Evolutionary conservation across 768 basidiomycete species (phyloP).

Genomic region (Xerocomus potaroensis): DNA sequence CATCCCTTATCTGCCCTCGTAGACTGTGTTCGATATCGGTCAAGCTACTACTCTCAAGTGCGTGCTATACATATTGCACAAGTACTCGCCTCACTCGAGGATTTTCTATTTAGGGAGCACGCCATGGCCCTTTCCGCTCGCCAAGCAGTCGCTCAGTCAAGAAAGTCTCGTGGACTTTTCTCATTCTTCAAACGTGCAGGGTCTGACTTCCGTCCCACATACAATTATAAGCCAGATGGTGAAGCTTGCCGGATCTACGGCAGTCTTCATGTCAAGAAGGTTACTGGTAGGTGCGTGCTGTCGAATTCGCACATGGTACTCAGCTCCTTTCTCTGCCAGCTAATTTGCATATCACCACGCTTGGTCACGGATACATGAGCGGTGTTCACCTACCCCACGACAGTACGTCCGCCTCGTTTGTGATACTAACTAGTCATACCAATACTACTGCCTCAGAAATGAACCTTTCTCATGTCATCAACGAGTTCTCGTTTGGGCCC

Average conservation of each 20-base stretch:
- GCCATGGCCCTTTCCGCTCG: slow-evolving; percentile 60
- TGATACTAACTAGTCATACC: not conserved
- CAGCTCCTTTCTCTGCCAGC: slow-evolving; percentile 36
- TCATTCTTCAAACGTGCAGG: slow-evolving; percentile 44
- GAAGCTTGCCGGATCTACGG: slow-evolving; percentile 87
- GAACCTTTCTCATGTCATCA: slow-evolving; percentile 96
- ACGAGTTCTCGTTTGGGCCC: slow-evolving; percentile 95
- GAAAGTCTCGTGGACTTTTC: slow-evolving; percentile 71
- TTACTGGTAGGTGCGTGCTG: slow-evolving; percentile 56
- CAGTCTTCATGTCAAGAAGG: slow-evolving; percentile 77
- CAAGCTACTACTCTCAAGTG: slow-evolving; percentile 73
- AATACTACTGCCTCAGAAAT: slow-evolving; percentile 53
- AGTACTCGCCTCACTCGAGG: not conserved
- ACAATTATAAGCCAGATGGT: slow-evolving; percentile 62
- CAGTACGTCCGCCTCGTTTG: slow-evolving; percentile 44
- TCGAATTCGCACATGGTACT: not conserved
- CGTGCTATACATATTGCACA: slow-evolving; percentile 9
- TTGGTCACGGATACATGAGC: slow-evolving; percentile 92
- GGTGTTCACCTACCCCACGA: slow-evolving; percentile 83
- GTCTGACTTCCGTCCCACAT: slow-evolving; percentile 63
- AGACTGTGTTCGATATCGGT: slow-evolving; percentile 78
- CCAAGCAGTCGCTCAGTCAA: slow-evolving; percentile 68
- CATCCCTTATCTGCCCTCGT: not conserved
- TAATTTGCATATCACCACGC: slow-evolving; percentile 90
- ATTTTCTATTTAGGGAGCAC: slow-evolving; percentile 50